phyloP scores from a whole-genome alignment of 495 filamentous ascomycete genomes.

The Penicillium cinerascens region DNA sequence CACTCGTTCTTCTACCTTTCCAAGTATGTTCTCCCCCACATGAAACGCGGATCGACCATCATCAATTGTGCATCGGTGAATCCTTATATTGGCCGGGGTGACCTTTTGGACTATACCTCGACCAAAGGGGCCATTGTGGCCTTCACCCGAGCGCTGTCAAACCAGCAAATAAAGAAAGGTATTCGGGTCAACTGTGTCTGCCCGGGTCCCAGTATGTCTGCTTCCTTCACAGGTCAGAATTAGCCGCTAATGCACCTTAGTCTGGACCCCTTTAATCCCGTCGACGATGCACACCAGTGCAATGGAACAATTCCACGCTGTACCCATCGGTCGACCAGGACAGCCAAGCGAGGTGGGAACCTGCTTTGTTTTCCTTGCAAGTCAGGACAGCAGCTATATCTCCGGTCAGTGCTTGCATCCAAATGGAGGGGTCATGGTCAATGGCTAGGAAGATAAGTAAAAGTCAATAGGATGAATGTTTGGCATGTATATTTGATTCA shows the following conservation, averaged over 20 bases:
- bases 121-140: conserved; percentile 81
- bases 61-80: conserved; percentile 84
- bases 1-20: conserved; percentile 71
- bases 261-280: conserved; percentile 84
- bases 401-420: conserved; percentile 60
- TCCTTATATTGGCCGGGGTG: conserved; percentile 75
- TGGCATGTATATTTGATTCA: no score
- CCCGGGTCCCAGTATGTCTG: conserved; percentile 60
- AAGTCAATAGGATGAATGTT: not conserved
- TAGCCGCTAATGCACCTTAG: conserved; percentile 19
- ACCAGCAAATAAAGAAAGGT: conserved; percentile 66
- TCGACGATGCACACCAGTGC: conserved; percentile 70
- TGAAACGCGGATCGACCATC: conserved; percentile 72
- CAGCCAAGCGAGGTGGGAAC: conserved; percentile 79
- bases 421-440: conserved; percentile 63
- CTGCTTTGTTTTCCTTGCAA: conserved; percentile 82
- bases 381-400: conserved; percentile 69
- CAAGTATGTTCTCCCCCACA: conserved; percentile 73
- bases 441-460: conserved; percentile 34
- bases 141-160: conserved; percentile 75
- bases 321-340: conserved; percentile 74
- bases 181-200: conserved; percentile 81
- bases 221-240: not conserved
- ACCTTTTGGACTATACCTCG: conserved; percentile 82
- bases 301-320: conserved; percentile 64